Evolutionary conservation across 1,139 yeast genomes (phyloP).

Genomic region (Taphrina pruni): DNA sequence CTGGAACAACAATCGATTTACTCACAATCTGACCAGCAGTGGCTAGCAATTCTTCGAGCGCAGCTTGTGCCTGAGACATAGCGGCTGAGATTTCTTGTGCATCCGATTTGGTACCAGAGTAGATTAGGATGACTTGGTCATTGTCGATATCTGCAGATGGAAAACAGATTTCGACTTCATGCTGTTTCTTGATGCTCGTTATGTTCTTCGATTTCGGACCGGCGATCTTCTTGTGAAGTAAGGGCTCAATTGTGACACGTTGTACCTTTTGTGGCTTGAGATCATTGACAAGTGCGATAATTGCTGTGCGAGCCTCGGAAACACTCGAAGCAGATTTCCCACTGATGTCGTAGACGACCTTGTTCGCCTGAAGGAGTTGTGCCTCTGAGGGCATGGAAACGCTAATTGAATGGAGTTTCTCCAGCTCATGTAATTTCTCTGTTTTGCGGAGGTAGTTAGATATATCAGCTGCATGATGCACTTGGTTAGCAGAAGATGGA

Average conservation of each 20-base stretch:
- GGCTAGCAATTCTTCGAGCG: conserved; percentile 64
- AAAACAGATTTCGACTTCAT: conserved; percentile 64
- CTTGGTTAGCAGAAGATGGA: conserved; percentile 57
- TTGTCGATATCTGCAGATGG: conserved; percentile 55
- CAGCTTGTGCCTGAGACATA: conserved; percentile 57
- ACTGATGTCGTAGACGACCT: conserved; percentile 57
- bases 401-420: conserved; percentile 57
- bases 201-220: conserved; percentile 52
- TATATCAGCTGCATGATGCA: conserved; percentile 74
- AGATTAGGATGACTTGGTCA: conserved; percentile 57
- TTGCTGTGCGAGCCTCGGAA: conserved; percentile 65
- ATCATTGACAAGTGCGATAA: conserved; percentile 74
- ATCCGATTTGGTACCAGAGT: conserved; percentile 55
- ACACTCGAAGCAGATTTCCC: conserved; percentile 57
- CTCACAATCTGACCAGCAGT: conserved; percentile 63
- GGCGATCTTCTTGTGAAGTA: conserved; percentile 63
- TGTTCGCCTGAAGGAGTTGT: conserved; percentile 51
- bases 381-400: conserved; percentile 63
- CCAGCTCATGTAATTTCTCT: conserved; percentile 55
- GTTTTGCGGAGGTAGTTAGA: conserved; percentile 68
- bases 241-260: conserved; percentile 72
- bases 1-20: conserved; percentile 60
- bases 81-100: conserved; percentile 52
- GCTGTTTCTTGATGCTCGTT: conserved; percentile 59
- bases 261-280: conserved; percentile 71